Percentiles rank a stretch among this genome's conserved stretches.
Conservation (phyloP, 2,329 filamentous ascomycete species). For the Talaromyces sp. region DNA sequence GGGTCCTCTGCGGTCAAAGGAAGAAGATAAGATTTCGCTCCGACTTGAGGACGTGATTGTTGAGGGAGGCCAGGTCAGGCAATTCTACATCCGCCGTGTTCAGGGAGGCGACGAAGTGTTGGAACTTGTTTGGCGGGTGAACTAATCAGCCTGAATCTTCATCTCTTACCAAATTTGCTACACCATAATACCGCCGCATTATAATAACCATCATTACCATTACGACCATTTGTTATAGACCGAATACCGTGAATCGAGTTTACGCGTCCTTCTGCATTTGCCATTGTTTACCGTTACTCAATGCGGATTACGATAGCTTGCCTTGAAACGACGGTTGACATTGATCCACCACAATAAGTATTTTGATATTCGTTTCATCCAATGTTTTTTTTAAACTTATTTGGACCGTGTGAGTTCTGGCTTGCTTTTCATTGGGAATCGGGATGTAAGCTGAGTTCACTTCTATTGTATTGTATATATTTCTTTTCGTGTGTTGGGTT, state of each 20-base stretch:
- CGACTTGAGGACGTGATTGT: slow-evolving; percentile 46
- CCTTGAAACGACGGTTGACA: background rate
- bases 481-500: background rate
- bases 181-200: background rate
- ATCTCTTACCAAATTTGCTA: background rate
- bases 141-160: background rate
- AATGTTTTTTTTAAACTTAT: background rate
- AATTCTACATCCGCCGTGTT: slow-evolving; percentile 54
- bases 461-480: background rate
- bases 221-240: slow-evolving; percentile 5
- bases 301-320: background rate
- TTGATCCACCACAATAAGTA: background rate
- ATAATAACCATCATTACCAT: background rate
- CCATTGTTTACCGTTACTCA: background rate
- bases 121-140: slow-evolving; percentile 38
- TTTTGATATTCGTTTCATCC: background rate
- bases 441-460: background rate
- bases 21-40: slow-evolving; percentile 53
- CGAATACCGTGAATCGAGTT: background rate
- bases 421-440: background rate
- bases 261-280: background rate
- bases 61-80: slow-evolving; percentile 48
- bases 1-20: slow-evolving; percentile 48
- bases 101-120: slow-evolving; percentile 40
- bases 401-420: background rate